Percentiles rank a stretch among this genome's conserved stretches.
Evolutionary conservation across 1,139 yeast genomes (phyloP).

Genomic region (Hanseniaspora gamundiae): DNA sequence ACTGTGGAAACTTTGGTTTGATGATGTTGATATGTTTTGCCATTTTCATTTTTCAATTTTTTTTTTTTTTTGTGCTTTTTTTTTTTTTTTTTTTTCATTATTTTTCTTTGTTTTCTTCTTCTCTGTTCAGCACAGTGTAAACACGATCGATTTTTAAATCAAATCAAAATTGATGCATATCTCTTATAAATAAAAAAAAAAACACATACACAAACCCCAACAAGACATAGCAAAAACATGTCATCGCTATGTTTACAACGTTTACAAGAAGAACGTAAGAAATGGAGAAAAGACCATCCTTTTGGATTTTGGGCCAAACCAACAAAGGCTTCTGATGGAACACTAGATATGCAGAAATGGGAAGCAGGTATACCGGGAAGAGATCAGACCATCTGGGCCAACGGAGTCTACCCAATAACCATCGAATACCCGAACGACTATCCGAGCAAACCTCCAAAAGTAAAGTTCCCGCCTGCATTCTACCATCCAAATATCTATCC

Average conservation of each 20-base stretch:
- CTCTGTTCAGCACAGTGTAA: no score
- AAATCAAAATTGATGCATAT: background rate
- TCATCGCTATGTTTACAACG: constrained; percentile 57
- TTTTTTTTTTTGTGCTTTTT: background rate
- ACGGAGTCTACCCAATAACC: constrained; percentile 79
- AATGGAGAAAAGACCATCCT: constrained; percentile 98
- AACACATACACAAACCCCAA: background rate
- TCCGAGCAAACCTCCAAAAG: constrained; percentile 94
- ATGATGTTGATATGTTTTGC: no score
- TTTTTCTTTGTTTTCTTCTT: background rate
- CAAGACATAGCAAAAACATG: constrained; percentile 10
- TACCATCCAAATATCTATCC: constrained; percentile 97
- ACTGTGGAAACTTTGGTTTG: no score
- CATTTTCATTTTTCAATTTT: background rate
- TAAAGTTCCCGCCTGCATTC: constrained; percentile 74
- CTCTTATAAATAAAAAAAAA: background rate
- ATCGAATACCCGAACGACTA: constrained; percentile 79
- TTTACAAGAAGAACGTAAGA: constrained; percentile 81
- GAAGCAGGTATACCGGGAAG: constrained; percentile 94
- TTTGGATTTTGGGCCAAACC: constrained; percentile 96
- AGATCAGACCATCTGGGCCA: constrained; percentile 74
- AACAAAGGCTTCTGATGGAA: constrained; percentile 60
- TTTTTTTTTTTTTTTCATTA: background rate
- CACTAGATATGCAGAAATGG: constrained; percentile 79
- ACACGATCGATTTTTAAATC: no score